phyloP scores from a whole-genome alignment of 2,329 filamentous ascomycete genomes.

The Penicillium sp. region DNA sequence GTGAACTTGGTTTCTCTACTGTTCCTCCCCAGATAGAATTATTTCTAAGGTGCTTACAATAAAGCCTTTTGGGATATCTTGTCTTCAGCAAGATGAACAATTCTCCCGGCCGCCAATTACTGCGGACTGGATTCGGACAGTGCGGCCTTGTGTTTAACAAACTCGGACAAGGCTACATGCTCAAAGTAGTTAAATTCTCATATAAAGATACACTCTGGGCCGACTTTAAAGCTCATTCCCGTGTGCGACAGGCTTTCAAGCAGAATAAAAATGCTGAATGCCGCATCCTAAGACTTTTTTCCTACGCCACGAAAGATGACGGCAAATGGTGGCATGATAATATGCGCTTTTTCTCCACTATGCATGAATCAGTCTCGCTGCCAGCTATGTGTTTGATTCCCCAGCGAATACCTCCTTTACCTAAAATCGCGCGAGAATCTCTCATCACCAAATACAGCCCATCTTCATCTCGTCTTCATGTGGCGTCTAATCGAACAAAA shows the following conservation, averaged over 20 bases:
- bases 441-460: too few relatives aligned
- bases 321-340: slow-evolving; percentile 11
- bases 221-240: slow-evolving; percentile 13
- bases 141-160: slow-evolving; percentile 17
- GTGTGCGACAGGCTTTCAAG: slow-evolving; percentile 1
- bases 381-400: slow-evolving; percentile 24
- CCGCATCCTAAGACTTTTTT: slow-evolving; percentile 12
- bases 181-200: slow-evolving; percentile 12
- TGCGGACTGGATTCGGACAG: slow-evolving; percentile 21
- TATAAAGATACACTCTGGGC: slow-evolving; percentile 15
- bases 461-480: too few relatives aligned
- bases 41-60: too few relatives aligned
- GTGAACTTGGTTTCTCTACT: too few relatives aligned
- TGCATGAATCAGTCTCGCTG: slow-evolving; percentile 4
- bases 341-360: neutral
- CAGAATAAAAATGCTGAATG: slow-evolving; percentile 7
- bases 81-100: too few relatives aligned
- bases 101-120: too few relatives aligned
- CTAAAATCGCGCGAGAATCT: slow-evolving; percentile 16
- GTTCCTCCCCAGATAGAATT: too few relatives aligned
- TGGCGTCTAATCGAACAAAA: too few relatives aligned
- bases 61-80: too few relatives aligned
- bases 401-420: slow-evolving; percentile 27
- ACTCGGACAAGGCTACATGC: neutral
- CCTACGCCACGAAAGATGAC: slow-evolving; percentile 12